Evolutionary conservation across 2,329 filamentous ascomycete species (phyloP).

Genomic region (Aspergillus bombycis): DNA sequence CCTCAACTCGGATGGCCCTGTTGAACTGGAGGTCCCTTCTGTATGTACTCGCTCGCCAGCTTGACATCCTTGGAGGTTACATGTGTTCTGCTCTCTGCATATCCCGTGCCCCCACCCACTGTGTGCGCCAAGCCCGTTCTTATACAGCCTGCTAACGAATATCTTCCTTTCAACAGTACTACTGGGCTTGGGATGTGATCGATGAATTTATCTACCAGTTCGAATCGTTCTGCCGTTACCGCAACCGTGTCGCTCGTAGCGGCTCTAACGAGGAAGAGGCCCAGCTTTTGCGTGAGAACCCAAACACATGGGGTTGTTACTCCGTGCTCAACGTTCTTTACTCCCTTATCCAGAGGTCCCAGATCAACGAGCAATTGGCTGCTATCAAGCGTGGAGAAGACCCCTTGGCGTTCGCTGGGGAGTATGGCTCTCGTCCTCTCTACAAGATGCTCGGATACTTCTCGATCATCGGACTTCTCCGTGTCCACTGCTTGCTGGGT

Average conservation of each 20-base stretch:
- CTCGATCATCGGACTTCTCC: slow-evolving; percentile 94
- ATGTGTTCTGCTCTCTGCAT: not conserved
- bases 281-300: slow-evolving; percentile 88
- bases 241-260: slow-evolving; percentile 82
- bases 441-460: slow-evolving; percentile 99
- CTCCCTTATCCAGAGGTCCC: slow-evolving; percentile 96
- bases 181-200: slow-evolving; percentile 99
- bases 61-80: not conserved
- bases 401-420: slow-evolving; percentile 81
- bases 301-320: slow-evolving; percentile 99
- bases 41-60: slow-evolving; percentile 60
- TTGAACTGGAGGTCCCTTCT: slow-evolving; percentile 94
- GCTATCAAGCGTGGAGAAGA: slow-evolving; percentile 96
- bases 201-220: slow-evolving; percentile 99
- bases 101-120: slow-evolving; percentile 1
- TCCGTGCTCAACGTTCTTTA: slow-evolving; percentile 99
- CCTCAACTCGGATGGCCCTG: slow-evolving; percentile 97
- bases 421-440: slow-evolving; percentile 90
- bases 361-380: slow-evolving; percentile 95
- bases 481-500: slow-evolving; percentile 93
- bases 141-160: slow-evolving; percentile 13
- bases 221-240: slow-evolving; percentile 98
- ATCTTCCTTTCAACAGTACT: slow-evolving; percentile 66
- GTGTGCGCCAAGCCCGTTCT: slow-evolving; percentile 12
- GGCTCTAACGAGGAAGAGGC: slow-evolving; percentile 90